Conservation (phyloP, 2,329 filamentous ascomycete species). For the Shiraia sp. region DNA sequence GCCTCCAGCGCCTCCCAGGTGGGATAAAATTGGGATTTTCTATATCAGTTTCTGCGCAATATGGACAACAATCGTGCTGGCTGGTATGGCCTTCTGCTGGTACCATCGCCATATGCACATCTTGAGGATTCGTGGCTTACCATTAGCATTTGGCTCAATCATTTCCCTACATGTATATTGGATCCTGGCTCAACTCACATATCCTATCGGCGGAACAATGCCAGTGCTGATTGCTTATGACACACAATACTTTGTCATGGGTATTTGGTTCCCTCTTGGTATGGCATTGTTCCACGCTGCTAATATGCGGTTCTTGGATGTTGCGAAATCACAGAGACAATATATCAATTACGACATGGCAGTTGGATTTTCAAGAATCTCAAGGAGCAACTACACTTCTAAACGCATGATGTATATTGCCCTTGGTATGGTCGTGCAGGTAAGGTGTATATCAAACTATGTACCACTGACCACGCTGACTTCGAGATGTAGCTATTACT, state of each 20-base stretch:
- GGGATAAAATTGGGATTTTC: conserved; percentile 19
- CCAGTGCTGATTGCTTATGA: conserved; percentile 16
- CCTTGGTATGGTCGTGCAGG: conserved; percentile 8
- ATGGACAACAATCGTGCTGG: conserved; percentile 19
- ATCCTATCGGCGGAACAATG: conserved; percentile 14
- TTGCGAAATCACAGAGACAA: conserved; percentile 18
- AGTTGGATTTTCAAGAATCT: conserved; percentile 4
- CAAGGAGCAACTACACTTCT: conserved; percentile 3
- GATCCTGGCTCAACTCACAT: conserved; percentile 18
- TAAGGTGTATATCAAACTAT: background rate
- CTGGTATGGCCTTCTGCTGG: conserved; percentile 19
- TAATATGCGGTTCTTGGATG: conserved; percentile 17
- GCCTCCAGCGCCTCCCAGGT: conserved; percentile 11
- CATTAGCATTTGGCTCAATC: conserved; percentile 15
- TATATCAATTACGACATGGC: conserved; percentile 4
- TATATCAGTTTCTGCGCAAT: conserved; percentile 13
- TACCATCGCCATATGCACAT: conserved; percentile 18
- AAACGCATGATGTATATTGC: conserved; percentile 3
- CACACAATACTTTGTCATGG: conserved; percentile 24
- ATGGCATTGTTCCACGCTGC: conserved; percentile 23
- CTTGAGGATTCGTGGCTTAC: conserved; percentile 16
- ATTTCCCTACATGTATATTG: conserved; percentile 22
- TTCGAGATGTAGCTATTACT: conserved; percentile 5
- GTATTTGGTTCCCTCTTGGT: conserved; percentile 21
- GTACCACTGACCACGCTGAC: background rate